Conservation (phyloP, 352 stramenopile species). For the Peronospora destructor region DNA sequence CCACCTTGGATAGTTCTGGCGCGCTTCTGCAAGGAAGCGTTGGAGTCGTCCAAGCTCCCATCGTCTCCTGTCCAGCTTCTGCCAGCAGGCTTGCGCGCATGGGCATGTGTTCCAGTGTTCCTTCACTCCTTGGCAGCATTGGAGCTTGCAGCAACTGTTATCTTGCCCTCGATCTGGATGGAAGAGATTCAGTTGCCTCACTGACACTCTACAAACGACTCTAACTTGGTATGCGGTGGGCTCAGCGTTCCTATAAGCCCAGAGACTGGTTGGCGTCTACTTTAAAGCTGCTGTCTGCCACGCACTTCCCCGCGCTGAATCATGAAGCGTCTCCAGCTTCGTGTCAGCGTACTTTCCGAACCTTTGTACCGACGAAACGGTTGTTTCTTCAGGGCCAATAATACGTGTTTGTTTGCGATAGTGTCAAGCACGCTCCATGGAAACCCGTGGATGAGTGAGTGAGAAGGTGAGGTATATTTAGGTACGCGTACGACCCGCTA, state of each 20-base stretch:
- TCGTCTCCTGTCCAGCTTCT: constrained; percentile 1
- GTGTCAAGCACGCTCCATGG: too few relatives aligned
- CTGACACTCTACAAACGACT: neutral
- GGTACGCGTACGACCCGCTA: too few relatives aligned
- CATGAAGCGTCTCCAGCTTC: too few relatives aligned
- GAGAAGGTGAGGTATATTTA: too few relatives aligned
- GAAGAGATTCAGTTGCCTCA: too few relatives aligned
- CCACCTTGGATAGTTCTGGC: neutral
- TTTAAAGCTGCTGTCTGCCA: neutral
- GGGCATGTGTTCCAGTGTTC: constrained; percentile 2
- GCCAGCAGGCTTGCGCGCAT: neutral
- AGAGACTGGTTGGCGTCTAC: neutral
- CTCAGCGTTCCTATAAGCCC: neutral
- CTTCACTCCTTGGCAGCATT: neutral
- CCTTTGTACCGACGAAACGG: too few relatives aligned
- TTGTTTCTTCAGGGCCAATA: too few relatives aligned
- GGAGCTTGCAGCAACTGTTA: neutral
- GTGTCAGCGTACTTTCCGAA: too few relatives aligned
- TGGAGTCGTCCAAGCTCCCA: neutral
- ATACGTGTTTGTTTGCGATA: too few relatives aligned
- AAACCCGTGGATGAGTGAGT: too few relatives aligned
- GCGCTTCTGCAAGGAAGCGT: neutral
- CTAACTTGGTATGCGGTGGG: constrained; percentile 1
- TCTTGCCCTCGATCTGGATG: too few relatives aligned
- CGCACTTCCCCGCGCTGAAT: neutral